Evolutionary conservation across 148 eudicot species (phyloP).

Genomic region (Spergularia marina): DNA sequence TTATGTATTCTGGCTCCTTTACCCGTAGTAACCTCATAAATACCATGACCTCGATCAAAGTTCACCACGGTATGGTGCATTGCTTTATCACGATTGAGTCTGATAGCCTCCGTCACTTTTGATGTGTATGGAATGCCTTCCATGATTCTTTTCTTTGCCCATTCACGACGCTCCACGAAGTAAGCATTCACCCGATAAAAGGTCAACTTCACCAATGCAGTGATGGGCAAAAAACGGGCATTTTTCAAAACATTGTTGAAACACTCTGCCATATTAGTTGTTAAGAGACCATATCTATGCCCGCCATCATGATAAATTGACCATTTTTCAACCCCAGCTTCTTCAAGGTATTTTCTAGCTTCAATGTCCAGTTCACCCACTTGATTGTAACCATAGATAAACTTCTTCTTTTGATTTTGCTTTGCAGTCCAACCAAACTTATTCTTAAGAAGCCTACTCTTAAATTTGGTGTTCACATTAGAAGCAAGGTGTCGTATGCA

Average conservation of each 20-base stretch:
- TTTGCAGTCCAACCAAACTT: too few relatives aligned
- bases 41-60: not conserved
- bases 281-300: not conserved
- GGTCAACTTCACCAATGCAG: not conserved
- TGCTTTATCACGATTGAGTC: not conserved
- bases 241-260: not conserved
- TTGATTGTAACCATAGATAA: too few relatives aligned
- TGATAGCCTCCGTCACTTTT: not conserved
- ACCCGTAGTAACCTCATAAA: not conserved
- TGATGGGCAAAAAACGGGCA: not conserved
- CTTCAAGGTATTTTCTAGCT: too few relatives aligned
- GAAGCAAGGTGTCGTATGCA: too few relatives aligned
- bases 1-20: not conserved
- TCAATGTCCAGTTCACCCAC: too few relatives aligned
- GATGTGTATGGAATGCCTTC: not conserved
- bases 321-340: too few relatives aligned
- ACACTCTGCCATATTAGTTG: conserved; percentile 6
- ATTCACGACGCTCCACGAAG: not conserved
- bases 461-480: too few relatives aligned
- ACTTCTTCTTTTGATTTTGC: too few relatives aligned
- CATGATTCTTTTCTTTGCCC: not conserved
- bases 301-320: too few relatives aligned
- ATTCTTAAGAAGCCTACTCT: too few relatives aligned
- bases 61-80: not conserved
- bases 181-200: conserved; percentile 1